These are phyloP conservation scores for Melastoma candidum DNA, from an alignment of 441 rosid genomes.

Conservation along the genomic window DNA sequence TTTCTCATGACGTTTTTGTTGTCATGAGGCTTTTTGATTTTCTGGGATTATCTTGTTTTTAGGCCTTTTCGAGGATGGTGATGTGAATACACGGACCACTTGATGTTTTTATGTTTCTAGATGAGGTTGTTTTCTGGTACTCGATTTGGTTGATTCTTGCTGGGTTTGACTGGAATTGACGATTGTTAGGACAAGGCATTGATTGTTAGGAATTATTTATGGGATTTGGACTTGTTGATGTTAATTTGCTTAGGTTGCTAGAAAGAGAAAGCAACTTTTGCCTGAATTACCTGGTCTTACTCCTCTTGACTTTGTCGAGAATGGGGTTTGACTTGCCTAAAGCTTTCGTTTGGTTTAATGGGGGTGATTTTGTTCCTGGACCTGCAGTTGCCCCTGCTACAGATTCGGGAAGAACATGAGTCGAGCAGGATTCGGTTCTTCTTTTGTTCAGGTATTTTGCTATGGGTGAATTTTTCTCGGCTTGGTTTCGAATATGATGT, in stretches of 20 bases:
- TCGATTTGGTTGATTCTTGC: neutral
- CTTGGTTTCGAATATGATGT: too few relatives aligned
- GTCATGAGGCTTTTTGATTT: too few relatives aligned
- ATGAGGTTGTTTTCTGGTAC: neutral
- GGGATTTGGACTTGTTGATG: too few relatives aligned
- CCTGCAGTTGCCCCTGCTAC: conserved; percentile 83
- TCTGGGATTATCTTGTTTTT: too few relatives aligned
- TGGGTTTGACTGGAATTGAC: conserved; percentile 4
- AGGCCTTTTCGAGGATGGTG: too few relatives aligned
- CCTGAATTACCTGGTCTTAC: too few relatives aligned
- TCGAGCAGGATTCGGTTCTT: conserved; percentile 73
- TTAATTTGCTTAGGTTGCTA: too few relatives aligned
- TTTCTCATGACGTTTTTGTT: neutral
- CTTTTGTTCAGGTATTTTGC: conserved; percentile 63
- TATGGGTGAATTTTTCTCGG: neutral
- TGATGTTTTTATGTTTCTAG: too few relatives aligned
- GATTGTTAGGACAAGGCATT: too few relatives aligned
- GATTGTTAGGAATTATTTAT: too few relatives aligned
- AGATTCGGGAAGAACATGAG: conserved; percentile 88
- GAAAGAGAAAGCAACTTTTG: too few relatives aligned
- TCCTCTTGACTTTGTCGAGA: neutral
- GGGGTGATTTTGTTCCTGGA: conserved; percentile 16
- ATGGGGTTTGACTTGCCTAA: neutral
- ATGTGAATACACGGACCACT: too few relatives aligned
- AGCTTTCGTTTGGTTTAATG: neutral